Evolutionary conservation across 2,329 filamentous ascomycete species (phyloP), one percentile per base, ranked within the genome.

Genomic region (Trichophaea hybrida): DNA sequence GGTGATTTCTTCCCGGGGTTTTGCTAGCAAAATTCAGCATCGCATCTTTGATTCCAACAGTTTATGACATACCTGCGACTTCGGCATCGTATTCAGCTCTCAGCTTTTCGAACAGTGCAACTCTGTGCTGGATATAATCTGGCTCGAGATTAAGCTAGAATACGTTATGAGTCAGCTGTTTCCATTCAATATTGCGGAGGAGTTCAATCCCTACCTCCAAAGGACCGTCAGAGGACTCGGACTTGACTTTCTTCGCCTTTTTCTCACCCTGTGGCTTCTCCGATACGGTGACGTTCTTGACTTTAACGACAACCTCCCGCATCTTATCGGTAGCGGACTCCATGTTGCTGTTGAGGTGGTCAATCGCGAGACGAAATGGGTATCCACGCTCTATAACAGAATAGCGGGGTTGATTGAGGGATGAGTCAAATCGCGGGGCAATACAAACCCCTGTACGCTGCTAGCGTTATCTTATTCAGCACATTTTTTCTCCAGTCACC

Each of bases 101-200:
- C 66, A 96, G 78, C 71, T 85, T 83, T 72, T 96, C 86, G 75
- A 96, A 96, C 54, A 97, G 77, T 57, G 85, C 80, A 69, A 96
- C 83, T 64, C 93, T 84, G 73, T 89, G 82, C 69, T 90, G 77
- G 64, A 97, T 82, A 73, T 86, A 95, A 61, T 84, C 82, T 59
- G 90, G 85, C 17, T 81, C 77, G 33, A 74, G 78, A 67, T 71
- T 73, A 70, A 74, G 71, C 74, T 68, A 55, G 32, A 48, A 38
- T 52, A 24, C 4, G 24, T 24, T 3, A 24, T 24, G 24, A 54
- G 31, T 54, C 51, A 54, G 31, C 6, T 8, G 6, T 10, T 12
- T 6, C 6, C 13, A 13, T 24, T 12, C 48, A 50, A 15, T 10
- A 15, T 4, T 62, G 40, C 61, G 59, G 3, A 43, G 55, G 12